Conservation (phyloP, 257 asterid genomes). For the Przewalskia tangutica region DNA sequence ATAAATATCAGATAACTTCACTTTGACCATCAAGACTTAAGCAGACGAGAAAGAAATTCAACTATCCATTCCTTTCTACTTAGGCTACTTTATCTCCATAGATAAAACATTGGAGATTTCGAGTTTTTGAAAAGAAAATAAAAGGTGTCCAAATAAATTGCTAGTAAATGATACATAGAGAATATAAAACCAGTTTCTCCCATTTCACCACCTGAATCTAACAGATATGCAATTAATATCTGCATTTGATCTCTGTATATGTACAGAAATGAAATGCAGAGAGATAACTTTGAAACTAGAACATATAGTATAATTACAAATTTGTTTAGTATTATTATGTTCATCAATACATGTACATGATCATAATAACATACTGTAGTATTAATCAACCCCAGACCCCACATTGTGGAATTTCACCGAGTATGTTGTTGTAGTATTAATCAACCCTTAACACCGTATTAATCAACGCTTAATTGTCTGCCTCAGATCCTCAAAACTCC, state of each 20-base stretch:
- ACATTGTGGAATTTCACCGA: too few relatives aligned
- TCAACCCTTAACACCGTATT: neutral
- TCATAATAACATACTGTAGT: neutral
- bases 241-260: too few relatives aligned
- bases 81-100: too few relatives aligned
- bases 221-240: neutral
- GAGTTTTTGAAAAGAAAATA: too few relatives aligned
- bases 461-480: constrained; percentile 4
- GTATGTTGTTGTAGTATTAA: too few relatives aligned
- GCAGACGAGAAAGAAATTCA: neutral
- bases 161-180: neutral
- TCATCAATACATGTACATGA: neutral
- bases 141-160: neutral
- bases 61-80: neutral
- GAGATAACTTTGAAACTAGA: neutral
- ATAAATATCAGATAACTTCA: neutral
- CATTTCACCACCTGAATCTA: neutral
- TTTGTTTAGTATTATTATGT: neutral
- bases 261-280: neutral
- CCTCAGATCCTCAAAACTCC: constrained; percentile 43
- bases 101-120: neutral
- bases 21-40: neutral
- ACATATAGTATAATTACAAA: neutral
- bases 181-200: neutral
- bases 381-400: too few relatives aligned